phyloP scores from a whole-genome alignment of 768 basidiomycete species.

The Tulasnella sp. region DNA sequence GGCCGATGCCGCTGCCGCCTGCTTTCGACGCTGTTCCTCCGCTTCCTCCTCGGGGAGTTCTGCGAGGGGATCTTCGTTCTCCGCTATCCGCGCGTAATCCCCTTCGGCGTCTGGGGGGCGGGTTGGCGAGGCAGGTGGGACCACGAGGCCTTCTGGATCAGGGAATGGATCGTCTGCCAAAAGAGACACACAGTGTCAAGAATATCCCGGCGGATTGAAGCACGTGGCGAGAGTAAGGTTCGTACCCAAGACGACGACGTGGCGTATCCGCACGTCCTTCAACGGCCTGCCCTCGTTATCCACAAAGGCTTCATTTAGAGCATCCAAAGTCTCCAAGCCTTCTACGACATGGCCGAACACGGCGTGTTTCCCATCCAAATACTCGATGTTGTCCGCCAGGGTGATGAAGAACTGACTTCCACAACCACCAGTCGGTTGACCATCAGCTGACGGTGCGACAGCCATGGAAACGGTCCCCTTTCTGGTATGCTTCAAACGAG shows the following conservation, averaged over 20 bases:
- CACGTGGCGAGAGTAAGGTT: slow-evolving; percentile 14
- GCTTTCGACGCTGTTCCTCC: slow-evolving; percentile 68
- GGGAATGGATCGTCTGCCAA: slow-evolving; percentile 83
- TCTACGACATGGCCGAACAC: slow-evolving; percentile 96
- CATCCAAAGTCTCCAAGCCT: slow-evolving; percentile 82
- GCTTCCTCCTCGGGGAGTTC: slow-evolving; percentile 78
- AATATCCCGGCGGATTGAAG: too few species aligned
- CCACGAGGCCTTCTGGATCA: slow-evolving; percentile 65
- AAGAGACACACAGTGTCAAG: not conserved
- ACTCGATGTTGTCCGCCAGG: slow-evolving; percentile 79
- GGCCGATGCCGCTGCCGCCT: slow-evolving; percentile 85
- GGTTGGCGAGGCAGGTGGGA: slow-evolving; percentile 66
- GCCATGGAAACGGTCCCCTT: slow-evolving; percentile 97
- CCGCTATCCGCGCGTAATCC: slow-evolving; percentile 73
- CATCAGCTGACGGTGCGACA: slow-evolving; percentile 68
- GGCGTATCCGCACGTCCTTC: slow-evolving; percentile 88
- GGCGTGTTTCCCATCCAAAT: slow-evolving; percentile 87
- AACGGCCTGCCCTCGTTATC: slow-evolving; percentile 84
- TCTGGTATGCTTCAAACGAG: slow-evolving; percentile 69
- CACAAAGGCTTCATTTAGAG: slow-evolving; percentile 81
- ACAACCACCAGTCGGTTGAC: slow-evolving; percentile 55
- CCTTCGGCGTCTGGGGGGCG: slow-evolving; percentile 60
- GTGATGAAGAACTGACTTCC: slow-evolving; percentile 98
- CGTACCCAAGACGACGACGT: slow-evolving; percentile 88
- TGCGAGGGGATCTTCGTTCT: slow-evolving; percentile 83